Percentiles rank a stretch among this genome's conserved stretches.
Conservation (phyloP, 805 yeast species). For the Cyberlindnera japonica region DNA sequence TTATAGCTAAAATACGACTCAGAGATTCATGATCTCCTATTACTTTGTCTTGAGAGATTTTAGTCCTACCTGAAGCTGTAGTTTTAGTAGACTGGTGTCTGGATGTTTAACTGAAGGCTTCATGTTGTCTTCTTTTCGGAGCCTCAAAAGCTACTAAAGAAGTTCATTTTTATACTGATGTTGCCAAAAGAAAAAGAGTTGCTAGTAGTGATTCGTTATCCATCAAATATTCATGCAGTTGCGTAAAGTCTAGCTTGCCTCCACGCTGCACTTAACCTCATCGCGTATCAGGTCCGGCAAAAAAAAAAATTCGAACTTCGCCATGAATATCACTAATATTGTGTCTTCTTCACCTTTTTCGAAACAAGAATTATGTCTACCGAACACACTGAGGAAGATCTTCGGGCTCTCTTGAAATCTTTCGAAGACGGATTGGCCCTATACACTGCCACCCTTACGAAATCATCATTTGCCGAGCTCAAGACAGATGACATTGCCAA, state of each 20-base stretch:
- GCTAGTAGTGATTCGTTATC: no score
- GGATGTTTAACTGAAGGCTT: no score
- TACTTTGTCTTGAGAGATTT: no score
- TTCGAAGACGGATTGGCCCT: slow-evolving; percentile 19
- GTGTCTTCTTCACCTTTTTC: neutral
- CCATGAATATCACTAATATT: neutral
- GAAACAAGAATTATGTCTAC: neutral
- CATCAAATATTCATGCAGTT: no score
- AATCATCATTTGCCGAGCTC: neutral
- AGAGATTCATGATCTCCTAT: no score
- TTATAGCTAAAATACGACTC: neutral
- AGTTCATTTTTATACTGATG: no score
- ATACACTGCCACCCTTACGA: slow-evolving; percentile 12
- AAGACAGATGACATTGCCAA: slow-evolving; percentile 33
- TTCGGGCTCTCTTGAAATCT: slow-evolving; percentile 19
- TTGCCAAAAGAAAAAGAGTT: no score
- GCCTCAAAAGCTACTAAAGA: no score
- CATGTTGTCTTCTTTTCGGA: no score
- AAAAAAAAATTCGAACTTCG: neutral
- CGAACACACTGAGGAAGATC: slow-evolving; percentile 19
- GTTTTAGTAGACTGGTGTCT: no score
- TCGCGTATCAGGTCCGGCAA: neutral
- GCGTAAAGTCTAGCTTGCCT: no score
- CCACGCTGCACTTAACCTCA: neutral
- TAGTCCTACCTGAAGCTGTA: no score